Percentiles rank a stretch among this genome's conserved stretches.
These are phyloP conservation scores for Raffaelea arxii DNA, from an alignment of 2,329 filamentous ascomycete genomes.

Conservation along the genomic window DNA sequence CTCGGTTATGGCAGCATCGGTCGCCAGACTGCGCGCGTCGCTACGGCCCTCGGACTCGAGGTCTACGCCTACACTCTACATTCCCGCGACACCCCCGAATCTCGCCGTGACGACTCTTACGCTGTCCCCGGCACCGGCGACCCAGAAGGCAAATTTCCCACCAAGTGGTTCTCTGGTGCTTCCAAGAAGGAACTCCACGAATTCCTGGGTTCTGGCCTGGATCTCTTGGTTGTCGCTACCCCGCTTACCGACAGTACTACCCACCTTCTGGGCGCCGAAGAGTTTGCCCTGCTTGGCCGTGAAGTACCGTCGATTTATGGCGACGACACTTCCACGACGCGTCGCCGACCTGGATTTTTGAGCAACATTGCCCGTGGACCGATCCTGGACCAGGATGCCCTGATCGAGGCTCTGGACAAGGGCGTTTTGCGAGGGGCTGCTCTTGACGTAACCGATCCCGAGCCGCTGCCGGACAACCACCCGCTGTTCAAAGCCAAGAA, in stretches of 20 bases:
- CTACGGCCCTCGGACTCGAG: slow-evolving; percentile 57
- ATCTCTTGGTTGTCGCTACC: slow-evolving; percentile 41
- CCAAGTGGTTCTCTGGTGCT: slow-evolving; percentile 40
- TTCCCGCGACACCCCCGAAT: slow-evolving; percentile 56
- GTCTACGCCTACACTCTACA: slow-evolving; percentile 68
- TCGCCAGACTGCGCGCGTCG: slow-evolving; percentile 44
- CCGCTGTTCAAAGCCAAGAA: slow-evolving; percentile 62
- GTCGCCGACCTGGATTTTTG: slow-evolving; percentile 41
- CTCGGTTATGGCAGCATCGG: slow-evolving; percentile 47
- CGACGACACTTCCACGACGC: slow-evolving; percentile 11
- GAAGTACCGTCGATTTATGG: slow-evolving; percentile 13
- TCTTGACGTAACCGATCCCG: slow-evolving; percentile 70
- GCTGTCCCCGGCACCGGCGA: slow-evolving; percentile 57
- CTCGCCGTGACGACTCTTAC: slow-evolving; percentile 54
- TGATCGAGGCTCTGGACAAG: slow-evolving; percentile 50
- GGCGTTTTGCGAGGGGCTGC: slow-evolving; percentile 51
- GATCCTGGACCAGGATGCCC: slow-evolving; percentile 38
- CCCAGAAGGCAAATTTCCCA: slow-evolving; percentile 35
- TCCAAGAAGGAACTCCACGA: slow-evolving; percentile 33
- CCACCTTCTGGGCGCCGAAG: slow-evolving; percentile 38
- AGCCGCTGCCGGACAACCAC: slow-evolving; percentile 60
- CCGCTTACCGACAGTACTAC: slow-evolving; percentile 39
- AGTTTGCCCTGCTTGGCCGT: slow-evolving; percentile 34
- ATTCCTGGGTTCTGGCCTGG: slow-evolving; percentile 40
- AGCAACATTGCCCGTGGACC: slow-evolving; percentile 61